A percentile compares a stretch with the other conserved stretches of the same genome.
Conservation (phyloP, 306 rosid genomes). For the Gastrolobium villosum region DNA sequence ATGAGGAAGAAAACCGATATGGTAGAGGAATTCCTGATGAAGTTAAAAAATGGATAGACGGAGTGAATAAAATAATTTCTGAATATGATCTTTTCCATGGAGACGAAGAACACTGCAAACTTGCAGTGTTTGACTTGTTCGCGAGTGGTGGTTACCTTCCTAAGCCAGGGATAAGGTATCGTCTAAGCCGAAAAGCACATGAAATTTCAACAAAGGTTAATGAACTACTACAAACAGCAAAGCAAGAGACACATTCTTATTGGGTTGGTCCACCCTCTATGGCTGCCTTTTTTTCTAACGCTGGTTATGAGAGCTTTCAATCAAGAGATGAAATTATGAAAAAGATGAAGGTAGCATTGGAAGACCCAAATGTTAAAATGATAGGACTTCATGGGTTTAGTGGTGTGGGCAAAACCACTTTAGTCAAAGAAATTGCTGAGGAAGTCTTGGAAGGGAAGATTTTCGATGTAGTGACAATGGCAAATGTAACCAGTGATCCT, state of each 20-base stretch:
- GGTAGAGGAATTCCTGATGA: neutral
- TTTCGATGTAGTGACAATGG: slow-evolving; percentile 24
- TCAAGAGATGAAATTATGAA: neutral
- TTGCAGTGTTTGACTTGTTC: neutral
- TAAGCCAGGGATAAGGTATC: slow-evolving; percentile 1
- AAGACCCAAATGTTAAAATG: neutral
- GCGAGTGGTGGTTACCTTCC: slow-evolving; percentile 15
- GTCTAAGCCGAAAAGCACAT: neutral
- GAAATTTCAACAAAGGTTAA: neutral
- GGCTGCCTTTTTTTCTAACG: neutral
- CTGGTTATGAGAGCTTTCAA: slow-evolving; percentile 19
- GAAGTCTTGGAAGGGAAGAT: neutral
- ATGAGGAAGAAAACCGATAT: neutral
- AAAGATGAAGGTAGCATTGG: neutral
- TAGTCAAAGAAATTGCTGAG: slow-evolving; percentile 31
- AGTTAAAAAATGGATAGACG: neutral
- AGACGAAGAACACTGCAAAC: rapidly evolving
- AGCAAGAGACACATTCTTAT: neutral
- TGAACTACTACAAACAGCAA: neutral
- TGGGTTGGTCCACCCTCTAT: slow-evolving; percentile 28
- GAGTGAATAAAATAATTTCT: neutral
- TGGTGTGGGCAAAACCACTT: slow-evolving; percentile 49
- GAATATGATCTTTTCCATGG: neutral
- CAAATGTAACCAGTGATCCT: slow-evolving; percentile 8
- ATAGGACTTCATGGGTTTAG: slow-evolving; percentile 38